Conservation (phyloP, 768 basidiomycete species). For the Botryobasidium botryosum region DNA sequence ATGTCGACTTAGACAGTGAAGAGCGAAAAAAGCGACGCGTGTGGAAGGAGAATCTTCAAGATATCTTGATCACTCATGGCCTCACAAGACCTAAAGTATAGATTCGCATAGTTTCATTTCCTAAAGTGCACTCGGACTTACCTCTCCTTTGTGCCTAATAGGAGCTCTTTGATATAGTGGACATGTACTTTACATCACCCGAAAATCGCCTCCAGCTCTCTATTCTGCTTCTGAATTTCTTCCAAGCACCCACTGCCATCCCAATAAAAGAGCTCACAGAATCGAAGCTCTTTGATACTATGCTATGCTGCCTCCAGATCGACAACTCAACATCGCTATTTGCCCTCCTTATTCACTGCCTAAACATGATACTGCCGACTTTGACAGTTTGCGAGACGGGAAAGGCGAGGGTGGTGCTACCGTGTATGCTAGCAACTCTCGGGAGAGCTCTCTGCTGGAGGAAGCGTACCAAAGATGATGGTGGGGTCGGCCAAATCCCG, state of each 20-base stretch:
- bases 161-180: slow-evolving; percentile 55
- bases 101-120: not conserved
- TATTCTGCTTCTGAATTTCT: slow-evolving; percentile 36
- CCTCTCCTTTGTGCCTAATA: slow-evolving; percentile 18
- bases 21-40: slow-evolving; percentile 40
- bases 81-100: slow-evolving; percentile 46
- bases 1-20: slow-evolving; percentile 45
- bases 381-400: slow-evolving; percentile 47
- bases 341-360: slow-evolving; percentile 40
- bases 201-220: slow-evolving; percentile 52
- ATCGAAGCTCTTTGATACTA: slow-evolving; percentile 44
- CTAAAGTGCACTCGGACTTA: slow-evolving; percentile 2
- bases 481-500: not conserved
- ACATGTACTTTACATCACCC: slow-evolving; percentile 42
- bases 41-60: slow-evolving; percentile 71
- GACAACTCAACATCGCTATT: slow-evolving; percentile 62
- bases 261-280: slow-evolving; percentile 21
- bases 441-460: slow-evolving; percentile 66
- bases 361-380: slow-evolving; percentile 59
- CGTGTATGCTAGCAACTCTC: slow-evolving; percentile 46
- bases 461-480: slow-evolving; percentile 22
- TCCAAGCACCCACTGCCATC: slow-evolving; percentile 17
- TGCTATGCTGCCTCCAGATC: slow-evolving; percentile 51
- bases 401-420: slow-evolving; percentile 41
- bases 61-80: slow-evolving; percentile 50